Percentiles rank a stretch among this genome's conserved stretches.
These are phyloP conservation scores for Penicillium paxilli DNA, from an alignment of 495 filamentous ascomycete genomes.

Conservation along the genomic window DNA sequence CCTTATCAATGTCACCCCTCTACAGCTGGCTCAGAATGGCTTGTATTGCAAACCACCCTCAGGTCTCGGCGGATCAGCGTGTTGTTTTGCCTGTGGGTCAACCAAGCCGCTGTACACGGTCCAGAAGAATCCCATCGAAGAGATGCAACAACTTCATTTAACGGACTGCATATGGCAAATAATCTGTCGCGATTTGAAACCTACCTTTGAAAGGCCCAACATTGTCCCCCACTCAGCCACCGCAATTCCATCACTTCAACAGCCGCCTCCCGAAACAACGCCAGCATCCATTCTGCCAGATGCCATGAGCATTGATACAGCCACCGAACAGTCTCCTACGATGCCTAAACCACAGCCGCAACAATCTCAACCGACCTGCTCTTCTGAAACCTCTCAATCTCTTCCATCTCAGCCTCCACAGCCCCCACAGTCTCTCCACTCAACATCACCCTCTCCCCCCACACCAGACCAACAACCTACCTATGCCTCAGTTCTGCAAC, in stretches of 20 bases:
- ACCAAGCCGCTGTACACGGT: constrained; percentile 1
- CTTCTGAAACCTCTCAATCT: neutral
- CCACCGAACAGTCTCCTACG: neutral
- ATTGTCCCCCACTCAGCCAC: neutral
- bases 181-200: constrained; percentile 1
- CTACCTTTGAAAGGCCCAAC: neutral
- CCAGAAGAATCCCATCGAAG: neutral
- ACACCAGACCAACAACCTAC: constrained; percentile 1
- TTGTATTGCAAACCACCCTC: neutral
- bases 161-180: constrained; percentile 1
- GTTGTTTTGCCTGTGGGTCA: constrained; percentile 8
- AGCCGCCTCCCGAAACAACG: neutral
- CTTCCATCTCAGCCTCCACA: too few relatives aligned
- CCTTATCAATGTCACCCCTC: neutral
- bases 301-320: constrained; percentile 1
- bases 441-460: neutral
- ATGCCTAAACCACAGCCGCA: neutral
- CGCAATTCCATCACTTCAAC: neutral
- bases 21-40: constrained; percentile 9
- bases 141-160: neutral
- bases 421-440: neutral
- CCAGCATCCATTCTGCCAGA: constrained; percentile 1
- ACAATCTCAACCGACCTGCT: neutral
- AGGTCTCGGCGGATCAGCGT: constrained; percentile 1
- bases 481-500: neutral